Base-by-base conservation (phyloP, 2,329 filamentous ascomycete genomes). In the Knufia petricola region DNA sequence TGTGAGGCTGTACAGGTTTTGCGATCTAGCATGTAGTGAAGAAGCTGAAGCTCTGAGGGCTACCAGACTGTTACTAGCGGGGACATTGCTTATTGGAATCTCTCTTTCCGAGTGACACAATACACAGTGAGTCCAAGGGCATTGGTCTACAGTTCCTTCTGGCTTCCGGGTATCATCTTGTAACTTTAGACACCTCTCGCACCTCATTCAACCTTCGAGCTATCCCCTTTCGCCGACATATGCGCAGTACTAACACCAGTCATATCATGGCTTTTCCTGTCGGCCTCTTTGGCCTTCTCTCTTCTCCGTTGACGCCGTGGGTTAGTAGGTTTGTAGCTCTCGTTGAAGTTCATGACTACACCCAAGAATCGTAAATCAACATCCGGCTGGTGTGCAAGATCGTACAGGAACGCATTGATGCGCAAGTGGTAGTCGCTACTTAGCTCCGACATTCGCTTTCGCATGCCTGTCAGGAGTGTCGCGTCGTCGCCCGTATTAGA, bases 281-380 rank as follows among this genome's bases (percentile, higher is more conserved):
- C 40, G 13, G 40, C 8, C 64, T 34, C 65, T 63, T 20, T 66
- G 32, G 64, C 66, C 15, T 60, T 60, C 12, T 60, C 50, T 34
- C 58, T 50, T 19, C 55, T 56, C 36, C 62, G 59, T 31, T 63
- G 61, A 50, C 75, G 69, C 67, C 81, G 81, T 63, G 82, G 77
- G 59, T 81, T 75, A 38, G 82, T 78, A 12, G 87, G 85, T 66
- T 86, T 79, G 66, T 96, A 96, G 21, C 94, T 85, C 64, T 96
- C 90, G 67, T 98, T 98, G 68, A 96, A 98, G 68, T 96, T 98
- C 87, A 98, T 96, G 34, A 92, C 86, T 40, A 96, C 88, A 32
- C 87, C 92, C 56, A 98, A 69, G 72, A 96, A 96, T 48, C 90
- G 77, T 81, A 98, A 87, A 65, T 98, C 92, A 45, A 89, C 82